A percentile compares a stretch with the other conserved stretches of the same genome.
Conservation (phyloP, 1,284 basidiomycete species). For the Lentinula novae-zelandiae region DNA sequence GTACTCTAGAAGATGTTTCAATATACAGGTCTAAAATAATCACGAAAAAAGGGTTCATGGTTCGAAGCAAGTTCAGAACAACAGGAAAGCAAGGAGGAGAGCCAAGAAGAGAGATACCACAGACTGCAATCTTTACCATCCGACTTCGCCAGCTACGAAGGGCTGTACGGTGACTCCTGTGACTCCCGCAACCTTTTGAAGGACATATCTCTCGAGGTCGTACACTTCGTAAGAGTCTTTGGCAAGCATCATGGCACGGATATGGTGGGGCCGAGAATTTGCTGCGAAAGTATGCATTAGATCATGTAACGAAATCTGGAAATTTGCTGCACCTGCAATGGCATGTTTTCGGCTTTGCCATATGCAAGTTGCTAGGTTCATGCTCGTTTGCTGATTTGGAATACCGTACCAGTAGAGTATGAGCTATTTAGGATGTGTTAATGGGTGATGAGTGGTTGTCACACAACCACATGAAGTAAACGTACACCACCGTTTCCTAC, state of each 20-base stretch:
- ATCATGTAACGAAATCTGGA: constrained; percentile 22
- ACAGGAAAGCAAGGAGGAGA: neutral
- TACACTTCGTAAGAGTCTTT: constrained; percentile 77
- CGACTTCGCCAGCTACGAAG: constrained; percentile 67
- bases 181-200: constrained; percentile 63
- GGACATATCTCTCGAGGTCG: constrained; percentile 68
- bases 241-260: constrained; percentile 79
- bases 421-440: constrained; percentile 39
- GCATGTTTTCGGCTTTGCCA: constrained; percentile 89
- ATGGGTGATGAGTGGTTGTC: neutral
- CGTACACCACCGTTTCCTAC: constrained; percentile 78
- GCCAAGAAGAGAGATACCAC: neutral
- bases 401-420: constrained; percentile 89
- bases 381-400: constrained; percentile 68
- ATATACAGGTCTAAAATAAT: neutral
- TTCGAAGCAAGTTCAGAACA: neutral
- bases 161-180: constrained; percentile 50
- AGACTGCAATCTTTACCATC: constrained; percentile 43
- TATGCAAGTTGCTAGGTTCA: constrained; percentile 93
- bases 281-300: constrained; percentile 46
- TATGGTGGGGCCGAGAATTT: constrained; percentile 75
- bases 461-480: constrained; percentile 15
- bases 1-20: neutral
- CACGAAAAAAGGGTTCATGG: neutral
- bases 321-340: constrained; percentile 59